Base-by-base conservation (phyloP, 306 rosid species). In the Argentina anserina region DNA sequence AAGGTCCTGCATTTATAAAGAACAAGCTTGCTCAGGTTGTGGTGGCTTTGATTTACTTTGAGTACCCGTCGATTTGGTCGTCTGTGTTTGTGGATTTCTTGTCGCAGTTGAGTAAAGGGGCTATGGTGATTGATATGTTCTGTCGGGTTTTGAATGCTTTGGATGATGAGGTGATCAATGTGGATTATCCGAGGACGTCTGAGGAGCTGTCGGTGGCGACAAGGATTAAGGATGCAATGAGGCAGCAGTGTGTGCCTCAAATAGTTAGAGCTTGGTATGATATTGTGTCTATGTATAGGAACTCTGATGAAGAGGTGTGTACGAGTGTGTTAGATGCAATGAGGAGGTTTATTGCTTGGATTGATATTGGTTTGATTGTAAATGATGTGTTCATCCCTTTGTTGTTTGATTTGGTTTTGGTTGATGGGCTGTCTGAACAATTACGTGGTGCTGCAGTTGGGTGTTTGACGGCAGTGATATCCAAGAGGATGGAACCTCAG, bases 271-370 rank as follows among this genome's bases (percentile, higher is more conserved):
- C 90, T n/a, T 92, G 92, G 86, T 90, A 84, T 73, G 90, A 88
- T 74, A 84, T 92, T 65, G 79, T 92, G 73, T 84, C 85, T 0
- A 60, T 86, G 89, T 90, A 90, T 73, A 84, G 83, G 75, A 87
- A 86, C 78, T 75, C 83, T 17, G 86, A 90, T 79, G 88, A 86
- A 47, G 93, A 88, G 70, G 79, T 92, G 50, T 92, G 96, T 78
- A 21, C 84, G 53, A 80, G 78, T 58, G 97, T 90, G 7, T 88
- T 92, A 75, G 96, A 88, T 63, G 82, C 92, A 9, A 90, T 90
- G 90, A 86, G 87, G 79, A 88, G 95, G 82, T 90, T 79, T 82
- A 86, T 90, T 71, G 87, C 97, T 60, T 94, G 99, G 99, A 94
- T 94, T 26, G 99, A 94, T 74, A 94, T 94, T 18, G 85, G 95